These are phyloP conservation scores for Cladobotryum mycophilum DNA, from an alignment of 2,329 filamentous ascomycete genomes.

Conservation along the genomic window DNA sequence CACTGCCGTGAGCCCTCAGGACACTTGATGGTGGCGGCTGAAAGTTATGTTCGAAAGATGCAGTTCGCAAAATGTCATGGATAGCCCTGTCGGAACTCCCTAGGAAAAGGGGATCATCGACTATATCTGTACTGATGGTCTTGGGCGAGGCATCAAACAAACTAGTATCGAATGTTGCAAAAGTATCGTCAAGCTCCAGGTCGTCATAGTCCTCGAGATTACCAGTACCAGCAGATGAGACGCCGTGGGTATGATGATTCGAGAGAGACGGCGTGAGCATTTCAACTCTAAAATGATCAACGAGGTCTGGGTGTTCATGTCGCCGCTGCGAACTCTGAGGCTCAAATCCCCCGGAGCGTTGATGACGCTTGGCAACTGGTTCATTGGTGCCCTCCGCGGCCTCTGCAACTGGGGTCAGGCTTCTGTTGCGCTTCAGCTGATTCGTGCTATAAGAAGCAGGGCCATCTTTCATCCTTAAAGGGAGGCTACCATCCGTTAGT, in stretches of 20 bases:
- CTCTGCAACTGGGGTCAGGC: no score
- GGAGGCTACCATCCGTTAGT: no score
- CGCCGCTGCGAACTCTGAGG: not conserved
- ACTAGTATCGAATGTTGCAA: not conserved
- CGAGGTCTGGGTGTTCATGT: no score
- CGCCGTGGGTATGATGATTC: not conserved
- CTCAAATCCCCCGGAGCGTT: not conserved
- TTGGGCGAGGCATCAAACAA: not conserved
- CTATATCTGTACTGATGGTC: not conserved
- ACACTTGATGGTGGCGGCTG: slow-evolving; percentile 26
- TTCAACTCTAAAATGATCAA: no score
- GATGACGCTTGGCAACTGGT: slow-evolving; percentile 3
- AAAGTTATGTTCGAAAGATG: not conserved
- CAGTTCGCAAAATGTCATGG: not conserved
- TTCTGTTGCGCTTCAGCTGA: no score
- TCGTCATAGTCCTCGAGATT: not conserved
- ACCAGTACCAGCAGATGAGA: not conserved
- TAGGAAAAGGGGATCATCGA: not conserved
- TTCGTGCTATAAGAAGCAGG: no score
- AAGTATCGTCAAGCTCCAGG: not conserved
- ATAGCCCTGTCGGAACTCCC: not conserved
- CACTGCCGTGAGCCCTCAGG: slow-evolving; percentile 24
- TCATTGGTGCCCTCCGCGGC: not conserved
- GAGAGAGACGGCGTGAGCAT: not conserved
- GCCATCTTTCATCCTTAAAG: no score